Conservation (phyloP, 257 asterid genomes). For the Primulina huaijiensis region DNA sequence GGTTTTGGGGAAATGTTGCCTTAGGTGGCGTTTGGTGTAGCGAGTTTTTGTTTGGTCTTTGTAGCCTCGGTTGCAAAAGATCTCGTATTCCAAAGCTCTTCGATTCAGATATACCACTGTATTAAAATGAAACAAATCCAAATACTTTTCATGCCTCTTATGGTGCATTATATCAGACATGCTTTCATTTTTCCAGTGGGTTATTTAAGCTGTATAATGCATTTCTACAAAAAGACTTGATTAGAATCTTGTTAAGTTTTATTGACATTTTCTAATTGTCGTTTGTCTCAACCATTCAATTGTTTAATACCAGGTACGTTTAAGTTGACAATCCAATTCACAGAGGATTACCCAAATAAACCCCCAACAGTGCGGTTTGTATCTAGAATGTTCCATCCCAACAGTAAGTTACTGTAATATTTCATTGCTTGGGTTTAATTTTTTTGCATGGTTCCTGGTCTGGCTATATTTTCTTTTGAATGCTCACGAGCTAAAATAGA, state of each 20-base stretch:
- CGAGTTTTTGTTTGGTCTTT: not conserved
- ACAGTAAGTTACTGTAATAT: slow-evolving; percentile 59
- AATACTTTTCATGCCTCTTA: not conserved
- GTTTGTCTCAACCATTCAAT: not conserved
- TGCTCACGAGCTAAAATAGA: not conserved
- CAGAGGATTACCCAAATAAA: slow-evolving; percentile 93
- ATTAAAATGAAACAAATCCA: not conserved
- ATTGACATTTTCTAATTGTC: not conserved
- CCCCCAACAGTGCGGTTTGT: slow-evolving; percentile 90
- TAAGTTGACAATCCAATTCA: slow-evolving; percentile 82
- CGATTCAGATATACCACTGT: not conserved
- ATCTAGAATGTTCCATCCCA: slow-evolving; percentile 97
- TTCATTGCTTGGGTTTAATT: not conserved
- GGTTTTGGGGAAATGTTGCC: not conserved
- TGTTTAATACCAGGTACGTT: slow-evolving; percentile 62
- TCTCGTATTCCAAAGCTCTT: not conserved
- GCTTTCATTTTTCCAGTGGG: not conserved
- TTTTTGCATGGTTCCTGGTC: not conserved
- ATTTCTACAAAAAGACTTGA: not conserved
- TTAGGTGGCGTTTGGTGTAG: not conserved
- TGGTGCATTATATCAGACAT: not conserved
- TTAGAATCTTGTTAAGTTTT: not conserved
- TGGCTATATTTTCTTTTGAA: not conserved
- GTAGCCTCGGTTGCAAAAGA: not conserved
- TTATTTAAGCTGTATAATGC: not conserved